Evolutionary conservation across 2,329 filamentous ascomycete genomes (phyloP), one percentile per base, ranked within the genome.

Genomic region (Pseudogymnoascus sp.): DNA sequence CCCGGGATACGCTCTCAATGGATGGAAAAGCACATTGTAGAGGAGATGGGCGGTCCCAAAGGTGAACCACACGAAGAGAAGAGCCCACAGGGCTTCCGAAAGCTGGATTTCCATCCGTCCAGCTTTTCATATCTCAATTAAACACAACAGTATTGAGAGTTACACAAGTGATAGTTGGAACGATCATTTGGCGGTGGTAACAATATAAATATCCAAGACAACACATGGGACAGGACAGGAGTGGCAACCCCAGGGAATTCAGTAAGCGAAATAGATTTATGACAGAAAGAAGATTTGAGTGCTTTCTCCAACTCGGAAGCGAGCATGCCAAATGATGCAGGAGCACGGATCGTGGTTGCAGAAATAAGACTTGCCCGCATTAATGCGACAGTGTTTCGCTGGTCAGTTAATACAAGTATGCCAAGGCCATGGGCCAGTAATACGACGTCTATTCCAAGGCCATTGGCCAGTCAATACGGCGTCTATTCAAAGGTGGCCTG

Each of bases 1-100:
- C 11, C 60, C 60, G 5, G 60, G 60, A 28, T 25, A 61, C 20
- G 35, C 34, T 8, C 58, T 58, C 57, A 61, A 32, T 28, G 60
- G 60, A 14, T 61, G 60, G 60, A 61, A 61, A 28, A 60, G 39
- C 32, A 61, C 32, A 43, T 61, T 61, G 58, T 61, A 61, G 32
- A 61, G 14, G 32, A 61, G 14, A 18, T 12, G 57, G 16, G n/a
- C 28, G 6, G 22, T 6, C 2, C 47, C 28, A 32, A 54, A 54
- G 7, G 25, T 5, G 16, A 18, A 32, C 47, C 47, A 54, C 25
- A 32, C 47, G 16, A 32, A 32, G n/a, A 54, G n/a, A n/a, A 18
- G n/a, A 1, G 47, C 12, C 47, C 47, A 54, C 47, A 54, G 4
- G 5, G 32, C 5, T 18, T 54, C 47, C n/a, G 47, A 54, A 54